Evolutionary conservation across 768 basidiomycete species (phyloP).

Genomic region (Mycena sanguinolenta): DNA sequence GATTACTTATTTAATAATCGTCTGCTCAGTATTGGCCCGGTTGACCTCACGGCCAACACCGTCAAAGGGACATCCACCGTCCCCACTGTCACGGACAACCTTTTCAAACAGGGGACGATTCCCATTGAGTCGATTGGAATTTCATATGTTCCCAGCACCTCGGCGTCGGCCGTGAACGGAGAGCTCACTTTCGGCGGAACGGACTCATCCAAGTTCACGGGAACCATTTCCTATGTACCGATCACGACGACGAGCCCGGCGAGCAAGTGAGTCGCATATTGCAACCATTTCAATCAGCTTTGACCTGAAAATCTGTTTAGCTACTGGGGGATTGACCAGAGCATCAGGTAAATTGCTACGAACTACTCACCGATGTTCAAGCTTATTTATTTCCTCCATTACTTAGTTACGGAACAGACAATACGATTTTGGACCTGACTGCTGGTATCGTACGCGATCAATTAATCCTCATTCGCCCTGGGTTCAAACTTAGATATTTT

Average conservation of each 20-base stretch:
- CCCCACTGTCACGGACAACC: constrained; percentile 72
- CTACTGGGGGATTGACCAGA: constrained; percentile 64
- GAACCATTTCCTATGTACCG: constrained; percentile 52
- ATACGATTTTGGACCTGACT: constrained; percentile 50
- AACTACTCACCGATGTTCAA: background rate
- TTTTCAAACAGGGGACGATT: constrained; percentile 63
- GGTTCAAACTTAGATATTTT: background rate
- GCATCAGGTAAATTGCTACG: constrained; percentile 47
- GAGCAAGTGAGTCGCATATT: constrained; percentile 43
- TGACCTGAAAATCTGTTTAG: constrained; percentile 3
- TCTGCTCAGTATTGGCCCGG: constrained; percentile 60
- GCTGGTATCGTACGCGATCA: constrained; percentile 54
- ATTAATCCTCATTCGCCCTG: no score
- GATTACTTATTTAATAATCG: background rate
- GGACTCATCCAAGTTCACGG: constrained; percentile 60
- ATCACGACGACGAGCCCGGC: constrained; percentile 63
- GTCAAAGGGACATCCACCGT: constrained; percentile 54
- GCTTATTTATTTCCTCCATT: background rate
- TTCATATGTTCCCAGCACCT: constrained; percentile 64
- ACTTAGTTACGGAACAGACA: constrained; percentile 39
- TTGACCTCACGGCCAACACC: constrained; percentile 61
- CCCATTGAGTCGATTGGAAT: constrained; percentile 61
- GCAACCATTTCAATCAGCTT: background rate
- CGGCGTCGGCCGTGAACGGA: constrained; percentile 55
- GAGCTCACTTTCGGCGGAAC: constrained; percentile 68